Conservation (phyloP, 2,329 filamentous ascomycete genomes). For the Sclerotiophoma versabilis region DNA sequence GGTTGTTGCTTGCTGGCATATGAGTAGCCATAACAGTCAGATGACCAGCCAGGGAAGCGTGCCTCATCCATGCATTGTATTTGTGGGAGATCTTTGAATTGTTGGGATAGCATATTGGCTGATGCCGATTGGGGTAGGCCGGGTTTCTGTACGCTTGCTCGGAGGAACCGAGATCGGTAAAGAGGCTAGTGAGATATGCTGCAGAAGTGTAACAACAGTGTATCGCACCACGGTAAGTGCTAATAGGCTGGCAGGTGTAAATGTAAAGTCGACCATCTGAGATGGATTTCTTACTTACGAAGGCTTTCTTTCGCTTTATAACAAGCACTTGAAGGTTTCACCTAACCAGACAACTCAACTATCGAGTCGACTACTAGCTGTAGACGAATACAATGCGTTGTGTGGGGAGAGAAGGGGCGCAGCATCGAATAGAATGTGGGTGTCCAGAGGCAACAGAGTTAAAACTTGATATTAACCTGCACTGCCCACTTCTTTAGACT, state of each 20-base stretch:
- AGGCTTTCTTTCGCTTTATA: not conserved
- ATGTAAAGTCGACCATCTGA: not conserved
- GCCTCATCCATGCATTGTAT: slow-evolving; percentile 37
- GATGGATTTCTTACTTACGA: not conserved
- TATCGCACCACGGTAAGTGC: not conserved
- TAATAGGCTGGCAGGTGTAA: not conserved
- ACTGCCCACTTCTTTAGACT: slow-evolving; percentile 37
- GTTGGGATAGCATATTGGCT: slow-evolving; percentile 27
- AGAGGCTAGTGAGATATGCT: not conserved
- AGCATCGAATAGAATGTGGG: slow-evolving; percentile 26
- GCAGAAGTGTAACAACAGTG: not conserved
- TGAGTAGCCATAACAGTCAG: not conserved
- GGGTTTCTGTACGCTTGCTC: slow-evolving; percentile 10
- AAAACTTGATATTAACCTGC: slow-evolving; percentile 30
- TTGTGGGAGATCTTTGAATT: slow-evolving; percentile 42
- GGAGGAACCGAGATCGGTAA: slow-evolving; percentile 1
- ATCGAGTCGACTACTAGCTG: slow-evolving; percentile 17
- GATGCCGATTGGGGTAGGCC: not conserved
- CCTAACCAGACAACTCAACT: slow-evolving; percentile 3
- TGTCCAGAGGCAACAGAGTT: slow-evolving; percentile 34
- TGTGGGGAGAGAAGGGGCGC: slow-evolving; percentile 36
- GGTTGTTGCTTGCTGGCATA: slow-evolving; percentile 23
- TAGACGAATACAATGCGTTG: slow-evolving; percentile 8
- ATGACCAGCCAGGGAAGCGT: slow-evolving; percentile 20
- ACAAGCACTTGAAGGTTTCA: not conserved